Percentiles rank a stretch among this genome's conserved stretches.
Evolutionary conservation across 2,329 filamentous ascomycete genomes (phyloP).

Genomic region (Hortaea sp.): DNA sequence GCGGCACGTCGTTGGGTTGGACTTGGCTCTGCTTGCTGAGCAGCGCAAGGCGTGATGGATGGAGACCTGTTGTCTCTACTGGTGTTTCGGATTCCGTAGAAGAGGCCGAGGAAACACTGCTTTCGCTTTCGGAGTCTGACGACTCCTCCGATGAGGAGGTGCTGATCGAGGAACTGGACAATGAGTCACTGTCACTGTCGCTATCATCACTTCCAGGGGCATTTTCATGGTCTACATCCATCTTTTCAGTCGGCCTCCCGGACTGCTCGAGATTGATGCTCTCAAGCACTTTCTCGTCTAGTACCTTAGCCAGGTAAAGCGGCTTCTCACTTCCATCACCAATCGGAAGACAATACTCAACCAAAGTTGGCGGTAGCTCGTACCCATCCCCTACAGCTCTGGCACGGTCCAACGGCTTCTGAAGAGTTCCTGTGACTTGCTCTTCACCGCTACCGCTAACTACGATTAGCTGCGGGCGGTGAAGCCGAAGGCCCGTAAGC

Average conservation of each 20-base stretch:
- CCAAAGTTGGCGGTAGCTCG: conserved; percentile 45
- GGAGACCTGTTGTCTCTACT: conserved; percentile 1
- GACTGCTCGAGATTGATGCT: neutral
- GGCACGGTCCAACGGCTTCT: conserved; percentile 10
- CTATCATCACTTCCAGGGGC: conserved; percentile 7
- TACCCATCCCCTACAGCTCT: conserved; percentile 31
- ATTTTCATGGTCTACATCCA: conserved; percentile 4
- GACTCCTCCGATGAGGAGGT: conserved; percentile 1
- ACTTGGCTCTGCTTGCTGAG: conserved; percentile 8
- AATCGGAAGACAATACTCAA: conserved; percentile 41
- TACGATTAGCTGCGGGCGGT: conserved; percentile 64
- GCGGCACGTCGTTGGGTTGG: conserved; percentile 5
- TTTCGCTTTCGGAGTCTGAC: neutral
- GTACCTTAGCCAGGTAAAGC: conserved; percentile 69
- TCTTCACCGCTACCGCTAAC: conserved; percentile 44
- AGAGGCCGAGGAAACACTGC: neutral
- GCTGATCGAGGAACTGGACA: conserved; percentile 4
- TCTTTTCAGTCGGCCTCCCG: conserved; percentile 11
- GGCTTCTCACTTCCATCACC: conserved; percentile 50
- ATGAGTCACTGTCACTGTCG: conserved; percentile 4
- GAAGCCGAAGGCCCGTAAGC: conserved; percentile 61
- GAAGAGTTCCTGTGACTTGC: neutral
- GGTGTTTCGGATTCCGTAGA: neutral
- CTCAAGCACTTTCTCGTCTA: conserved; percentile 44
- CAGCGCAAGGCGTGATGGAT: conserved; percentile 7